These are phyloP conservation scores for Limnanthes douglasii DNA, from an alignment of 345 rosid species.

Conservation along the genomic window DNA sequence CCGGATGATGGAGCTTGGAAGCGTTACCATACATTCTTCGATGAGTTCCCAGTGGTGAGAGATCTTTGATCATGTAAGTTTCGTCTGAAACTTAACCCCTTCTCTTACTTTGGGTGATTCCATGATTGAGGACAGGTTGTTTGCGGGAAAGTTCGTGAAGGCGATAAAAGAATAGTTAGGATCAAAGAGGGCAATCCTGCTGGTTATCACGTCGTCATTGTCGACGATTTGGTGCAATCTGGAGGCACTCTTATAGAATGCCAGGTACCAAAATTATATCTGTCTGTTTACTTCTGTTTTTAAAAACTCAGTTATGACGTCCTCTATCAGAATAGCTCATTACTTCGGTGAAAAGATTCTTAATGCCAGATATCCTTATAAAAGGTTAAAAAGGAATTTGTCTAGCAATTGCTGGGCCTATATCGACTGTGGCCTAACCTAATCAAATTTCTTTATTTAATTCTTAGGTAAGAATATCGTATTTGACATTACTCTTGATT, in stretches of 20 bases:
- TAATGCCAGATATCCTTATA: no score
- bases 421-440: no score
- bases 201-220: constrained; percentile 86
- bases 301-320: no score
- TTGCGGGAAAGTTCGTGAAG: constrained; percentile 94
- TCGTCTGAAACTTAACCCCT: background rate
- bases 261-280: constrained; percentile 45
- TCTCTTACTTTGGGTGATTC: constrained; percentile 2
- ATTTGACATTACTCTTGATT: no score
- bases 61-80: background rate
- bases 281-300: no score
- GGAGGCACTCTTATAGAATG: constrained; percentile 98
- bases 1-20: constrained; percentile 99
- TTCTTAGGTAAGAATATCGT: no score
- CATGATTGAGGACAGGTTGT: constrained; percentile 50
- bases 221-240: constrained; percentile 93
- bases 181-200: constrained; percentile 88
- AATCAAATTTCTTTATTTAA: no score
- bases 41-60: constrained; percentile 60
- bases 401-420: no score
- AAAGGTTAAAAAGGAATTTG: no score
- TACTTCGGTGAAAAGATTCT: no score
- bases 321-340: no score
- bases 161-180: constrained; percentile 79
- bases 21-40: constrained; percentile 88